phyloP scores from a whole-genome alignment of 2,329 filamentous ascomycete species.

The Sclerotinia spermophila region DNA sequence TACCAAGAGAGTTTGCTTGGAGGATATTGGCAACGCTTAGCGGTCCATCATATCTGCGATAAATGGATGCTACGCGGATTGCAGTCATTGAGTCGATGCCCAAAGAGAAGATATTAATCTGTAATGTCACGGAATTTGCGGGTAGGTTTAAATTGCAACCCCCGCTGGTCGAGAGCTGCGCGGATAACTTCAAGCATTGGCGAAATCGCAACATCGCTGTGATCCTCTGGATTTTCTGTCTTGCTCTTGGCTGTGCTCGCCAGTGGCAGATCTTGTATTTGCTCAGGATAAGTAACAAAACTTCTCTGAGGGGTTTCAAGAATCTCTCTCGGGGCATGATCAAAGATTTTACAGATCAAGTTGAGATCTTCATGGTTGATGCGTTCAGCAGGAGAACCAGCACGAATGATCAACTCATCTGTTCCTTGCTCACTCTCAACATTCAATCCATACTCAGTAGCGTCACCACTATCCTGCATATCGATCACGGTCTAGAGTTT shows the following conservation, averaged over 20 bases:
- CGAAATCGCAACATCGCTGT: background rate
- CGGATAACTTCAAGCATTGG: conserved; percentile 3
- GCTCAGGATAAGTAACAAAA: background rate
- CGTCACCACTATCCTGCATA: background rate
- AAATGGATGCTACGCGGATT: conserved; percentile 9
- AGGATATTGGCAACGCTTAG: conserved; percentile 9
- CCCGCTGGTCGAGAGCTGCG: background rate
- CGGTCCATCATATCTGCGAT: background rate
- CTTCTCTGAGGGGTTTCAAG: background rate
- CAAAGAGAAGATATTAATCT: background rate
- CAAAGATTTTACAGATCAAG: background rate
- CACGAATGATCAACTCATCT: background rate
- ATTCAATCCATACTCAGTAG: conserved; percentile 14
- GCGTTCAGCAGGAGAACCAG: conserved; percentile 8
- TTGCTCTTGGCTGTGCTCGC: background rate
- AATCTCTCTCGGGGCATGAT: conserved; percentile 1
- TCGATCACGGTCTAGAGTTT: background rate
- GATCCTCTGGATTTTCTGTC: background rate
- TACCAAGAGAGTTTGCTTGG: conserved; percentile 8
- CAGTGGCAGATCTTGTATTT: background rate
- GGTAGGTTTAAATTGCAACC: background rate
- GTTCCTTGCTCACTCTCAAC: conserved; percentile 4
- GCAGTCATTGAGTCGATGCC: conserved; percentile 1
- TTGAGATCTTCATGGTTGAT: conserved; percentile 7
- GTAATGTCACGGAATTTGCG: background rate